A percentile compares a stretch with the other conserved stretches of the same genome.
Evolutionary conservation across 495 filamentous ascomycete genomes (phyloP).

Genomic region (Aspergillus carlsbadensis): DNA sequence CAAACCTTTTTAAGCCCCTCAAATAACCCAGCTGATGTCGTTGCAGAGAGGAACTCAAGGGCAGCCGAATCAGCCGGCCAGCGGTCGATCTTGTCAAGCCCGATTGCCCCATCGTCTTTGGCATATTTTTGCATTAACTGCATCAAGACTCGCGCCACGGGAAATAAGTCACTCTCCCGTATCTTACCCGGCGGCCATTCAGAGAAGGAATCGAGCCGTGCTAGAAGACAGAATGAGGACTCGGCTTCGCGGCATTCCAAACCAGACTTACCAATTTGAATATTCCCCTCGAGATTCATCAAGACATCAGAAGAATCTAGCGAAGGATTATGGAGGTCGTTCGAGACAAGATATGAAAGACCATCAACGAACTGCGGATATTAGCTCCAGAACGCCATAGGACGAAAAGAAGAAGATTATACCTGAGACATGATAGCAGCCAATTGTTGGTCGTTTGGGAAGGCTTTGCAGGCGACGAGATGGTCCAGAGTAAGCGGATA

Average conservation of each 20-base stretch:
- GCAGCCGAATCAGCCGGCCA: conserved; percentile 14
- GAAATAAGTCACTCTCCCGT: conserved; percentile 9
- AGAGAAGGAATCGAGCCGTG: conserved; percentile 11
- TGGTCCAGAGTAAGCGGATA: conserved; percentile 16
- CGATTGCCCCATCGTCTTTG: conserved; percentile 33
- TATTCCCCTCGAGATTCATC: conserved; percentile 10
- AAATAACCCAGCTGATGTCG: conserved; percentile 22
- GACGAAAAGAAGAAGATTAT: too few relatives aligned
- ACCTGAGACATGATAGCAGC: conserved; percentile 23
- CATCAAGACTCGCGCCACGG: conserved; percentile 23
- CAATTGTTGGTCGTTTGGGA: conserved; percentile 16
- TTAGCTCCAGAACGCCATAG: too few relatives aligned
- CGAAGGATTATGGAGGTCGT: conserved; percentile 12
- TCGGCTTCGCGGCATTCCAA: not conserved
- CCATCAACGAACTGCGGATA: conserved; percentile 15
- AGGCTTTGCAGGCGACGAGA: conserved; percentile 19
- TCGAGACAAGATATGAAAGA: conserved; percentile 11
- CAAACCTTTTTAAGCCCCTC: conserved; percentile 25
- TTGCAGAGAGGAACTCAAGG: conserved; percentile 27
- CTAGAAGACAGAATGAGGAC: not conserved
- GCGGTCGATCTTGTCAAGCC: conserved; percentile 31
- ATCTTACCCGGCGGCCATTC: not conserved
- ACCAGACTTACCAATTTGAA: conserved; percentile 20
- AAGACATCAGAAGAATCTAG: conserved; percentile 18
- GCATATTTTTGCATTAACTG: conserved; percentile 40